Base-by-base conservation (phyloP, 2,329 filamentous ascomycete species). In the Mycocentrospora acerina region DNA sequence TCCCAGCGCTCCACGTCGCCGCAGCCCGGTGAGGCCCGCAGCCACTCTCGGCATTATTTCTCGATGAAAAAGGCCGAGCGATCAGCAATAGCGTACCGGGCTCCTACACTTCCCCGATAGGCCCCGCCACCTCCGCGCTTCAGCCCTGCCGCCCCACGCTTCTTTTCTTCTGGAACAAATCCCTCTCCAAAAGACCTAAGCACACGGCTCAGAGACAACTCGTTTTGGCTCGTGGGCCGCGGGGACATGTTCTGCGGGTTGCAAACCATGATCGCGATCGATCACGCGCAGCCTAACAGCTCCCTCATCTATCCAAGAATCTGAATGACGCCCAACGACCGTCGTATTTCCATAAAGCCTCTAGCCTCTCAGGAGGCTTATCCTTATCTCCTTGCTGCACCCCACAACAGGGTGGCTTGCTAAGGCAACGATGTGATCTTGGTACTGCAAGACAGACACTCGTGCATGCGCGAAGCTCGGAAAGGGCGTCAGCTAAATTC, bases 321-420 rank as follows among this genome's bases (percentile, higher is more conserved):
- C 3, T 13, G 11, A 16, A 19, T 32, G 32, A 15, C 36, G 34
- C 37, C 32, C 22, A 19, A 35, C 32, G 41, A 26, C 34, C 26
- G 13, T 16, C 14, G 33, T 37, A 36, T 26, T 31, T 30, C n/a
- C 30, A 27, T 34, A 34, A 35, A 15, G 30, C 22, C 8, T 22
- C 19, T 10, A 36, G 51, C 59, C 59, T 61, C 48, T 60, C 46
- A 59, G 42, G 44, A 31, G 19, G 29, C 42, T 31, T 40, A 45
- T 52, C 44, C 46, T 63, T 63, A 63, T 63, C 59, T 55, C 44
- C 30, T 27, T 22, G 15, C 29, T 33, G 32, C 34, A 28, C 41
- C 32, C 46, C 41, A 37, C 37, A 37, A 9, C 9, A 22, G 9
- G 19, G 19, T 22, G 19, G 19, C 19, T 22, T 22, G 19, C 19